Evolutionary conservation across 495 filamentous ascomycete genomes (phyloP), one percentile per base, ranked within the genome.

Genomic region (Amorphotheca resinae): DNA sequence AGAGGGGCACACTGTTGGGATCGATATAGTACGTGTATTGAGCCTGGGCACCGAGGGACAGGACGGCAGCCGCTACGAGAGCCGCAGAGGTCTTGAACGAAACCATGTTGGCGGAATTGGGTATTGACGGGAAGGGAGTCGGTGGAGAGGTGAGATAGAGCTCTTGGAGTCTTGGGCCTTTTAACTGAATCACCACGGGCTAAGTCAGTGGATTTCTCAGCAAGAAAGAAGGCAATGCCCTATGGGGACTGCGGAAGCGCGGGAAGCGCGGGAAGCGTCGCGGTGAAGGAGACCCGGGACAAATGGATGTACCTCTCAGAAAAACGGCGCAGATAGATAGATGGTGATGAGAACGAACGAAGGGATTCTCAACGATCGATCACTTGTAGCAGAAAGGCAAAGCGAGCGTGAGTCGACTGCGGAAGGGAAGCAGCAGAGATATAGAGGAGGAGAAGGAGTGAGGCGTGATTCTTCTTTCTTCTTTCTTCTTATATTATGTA

Each of bases 1-100:
- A 28, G 3, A 72, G 37, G 0, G 64, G 49, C 15, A 89, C 76
- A 31, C 61, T 70, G 51, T 55, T 63, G 1, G 79, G 76, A 46
- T 87, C 67, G 45, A 93, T 77, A 35, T 45, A 52, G 53, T 71
- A 69, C 7, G 11, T 40, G 38, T 33, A 38, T 33, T 54, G 51
- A 38, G 68, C 66, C 22, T 50, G 52, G 11, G 53, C 59, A 22
- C 60, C 54, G 39, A 68, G 59, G 40, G 56, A 42, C 38, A 67
- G 45, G 26, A 67, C 33, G 11, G 52, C 62, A 23, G 58, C 53
- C 49, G 66, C 67, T 46, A 69, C 54, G 23, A 70, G 66, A 52
- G 68, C 51, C n/a, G 66, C 38, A 18, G 55, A 57, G 33, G 56
- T 59, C 44, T 55, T 61, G 55, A 72, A 59, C 39, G 64, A 65